Base-by-base conservation (phyloP, 1,139 yeast species). In the Protomyces macrosporus region DNA sequence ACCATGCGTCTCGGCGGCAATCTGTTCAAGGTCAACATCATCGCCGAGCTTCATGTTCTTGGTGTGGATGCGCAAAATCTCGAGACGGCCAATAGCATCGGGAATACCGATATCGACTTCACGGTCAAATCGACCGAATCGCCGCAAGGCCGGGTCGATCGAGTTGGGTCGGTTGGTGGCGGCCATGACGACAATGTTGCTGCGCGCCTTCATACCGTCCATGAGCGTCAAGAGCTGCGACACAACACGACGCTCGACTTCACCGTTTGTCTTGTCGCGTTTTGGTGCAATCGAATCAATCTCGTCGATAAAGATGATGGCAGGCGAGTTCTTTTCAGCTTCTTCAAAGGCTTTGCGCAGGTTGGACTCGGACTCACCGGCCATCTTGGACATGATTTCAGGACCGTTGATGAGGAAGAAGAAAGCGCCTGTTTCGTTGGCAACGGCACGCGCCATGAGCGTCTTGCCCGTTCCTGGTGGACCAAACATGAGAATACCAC, bases 301-400 rank as follows among this genome's bases (percentile, higher is more conserved):
- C 79, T 93, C 99, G 79, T 93, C 99, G 73, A 93, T 93, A 79
- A 93, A 95, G 70, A 93, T 93, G 73, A 93, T 93, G 7, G 98
- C 85, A 36, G 98, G 98, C 16, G 98, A 93, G 76, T 95, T 90
- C 81, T 93, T 93, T 79, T 93, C 98, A 61, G 99, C 98, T 79
- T 93, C 98, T 78, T 93, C 99, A 72, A 93, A 93, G 4, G 98
- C 98, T 79, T 91, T 91, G 80, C 99, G 86, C 76, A 93, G 82
- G 74, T 93, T 93, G 53, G 96, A 88, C 79, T 93, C 99, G 32
- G 97, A 90, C 78, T 93, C 99, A 80, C 99, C 99, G 56, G 99
- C 98, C 99, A 93, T 93, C 79, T 93, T 93, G 65, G 98, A 90
- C 98, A 93, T 93, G 74, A 93, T 95, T 79, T 93, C 98, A n/a